Conservation (phyloP, 2,329 filamentous ascomycete genomes). For the Penicillium rolfsii region DNA sequence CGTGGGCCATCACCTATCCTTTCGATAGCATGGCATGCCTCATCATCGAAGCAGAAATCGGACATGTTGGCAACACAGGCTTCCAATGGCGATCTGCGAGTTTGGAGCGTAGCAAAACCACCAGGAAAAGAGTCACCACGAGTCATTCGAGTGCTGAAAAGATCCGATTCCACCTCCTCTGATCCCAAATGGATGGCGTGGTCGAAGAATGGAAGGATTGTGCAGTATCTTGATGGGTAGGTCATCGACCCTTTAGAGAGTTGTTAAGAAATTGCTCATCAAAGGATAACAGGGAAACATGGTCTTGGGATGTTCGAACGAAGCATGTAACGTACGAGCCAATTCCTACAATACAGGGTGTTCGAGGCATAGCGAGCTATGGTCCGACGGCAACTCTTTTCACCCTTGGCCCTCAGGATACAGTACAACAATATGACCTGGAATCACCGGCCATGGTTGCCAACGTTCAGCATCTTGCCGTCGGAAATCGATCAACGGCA, state of each 20-base stretch:
- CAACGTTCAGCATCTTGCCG: conserved; percentile 83
- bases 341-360: conserved; percentile 80
- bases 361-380: conserved; percentile 82
- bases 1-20: conserved; percentile 84
- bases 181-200: conserved; percentile 96
- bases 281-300: conserved; percentile 69
- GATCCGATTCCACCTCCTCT: conserved; percentile 70
- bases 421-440: conserved; percentile 92
- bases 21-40: conserved; percentile 91
- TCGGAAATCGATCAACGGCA: conserved; percentile 76
- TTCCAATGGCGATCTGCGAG: conserved; percentile 84
- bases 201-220: conserved; percentile 96
- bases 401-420: conserved; percentile 83
- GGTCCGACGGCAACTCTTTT: conserved; percentile 91
- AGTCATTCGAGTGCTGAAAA: conserved; percentile 83
- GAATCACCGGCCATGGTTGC: conserved; percentile 83
- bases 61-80: conserved; percentile 97
- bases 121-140: conserved; percentile 75
- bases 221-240: conserved; percentile 89
- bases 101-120: conserved; percentile 93
- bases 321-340: conserved; percentile 91
- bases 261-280: neutral
- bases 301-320: conserved; percentile 96
- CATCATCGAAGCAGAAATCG: conserved; percentile 91
- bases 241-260: conserved; percentile 42